A percentile compares a stretch with the other conserved stretches of the same genome.
phyloP scores from a whole-genome alignment of 805 yeast genomes.

The Barnettozyma salicaria region DNA sequence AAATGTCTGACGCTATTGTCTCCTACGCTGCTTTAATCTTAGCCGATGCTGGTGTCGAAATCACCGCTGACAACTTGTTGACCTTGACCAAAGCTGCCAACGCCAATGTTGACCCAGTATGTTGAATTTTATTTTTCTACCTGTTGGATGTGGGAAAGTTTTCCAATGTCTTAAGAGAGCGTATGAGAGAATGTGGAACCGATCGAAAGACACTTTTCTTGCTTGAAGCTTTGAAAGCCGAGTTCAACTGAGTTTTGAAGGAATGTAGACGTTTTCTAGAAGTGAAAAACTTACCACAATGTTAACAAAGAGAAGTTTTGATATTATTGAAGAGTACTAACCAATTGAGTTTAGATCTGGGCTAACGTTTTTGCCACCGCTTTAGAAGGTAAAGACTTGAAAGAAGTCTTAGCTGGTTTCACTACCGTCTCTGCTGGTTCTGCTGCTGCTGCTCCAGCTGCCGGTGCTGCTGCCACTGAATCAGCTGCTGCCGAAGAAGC shows the following conservation, averaged over 20 bases:
- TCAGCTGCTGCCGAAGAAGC: constrained; percentile 57
- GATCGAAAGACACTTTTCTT: neutral
- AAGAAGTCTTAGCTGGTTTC: constrained; percentile 58
- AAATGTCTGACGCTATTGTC: constrained; percentile 90
- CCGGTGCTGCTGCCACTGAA: constrained; percentile 40
- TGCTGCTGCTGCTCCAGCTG: constrained; percentile 43
- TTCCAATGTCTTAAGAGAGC: neutral
- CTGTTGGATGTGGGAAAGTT: neutral
- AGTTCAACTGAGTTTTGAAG: no score
- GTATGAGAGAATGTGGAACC: no score
- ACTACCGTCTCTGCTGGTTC: constrained; percentile 46
- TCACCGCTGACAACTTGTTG: constrained; percentile 76
- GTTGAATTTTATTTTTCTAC: constrained; percentile 12
- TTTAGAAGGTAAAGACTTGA: constrained; percentile 71
- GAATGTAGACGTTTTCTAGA: neutral
- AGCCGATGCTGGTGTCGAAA: constrained; percentile 95
- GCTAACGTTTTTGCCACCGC: constrained; percentile 80
- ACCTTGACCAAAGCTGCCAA: constrained; percentile 73
- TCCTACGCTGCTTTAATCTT: constrained; percentile 98
- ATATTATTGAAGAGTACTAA: constrained; percentile 14
- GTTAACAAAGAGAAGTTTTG: no score
- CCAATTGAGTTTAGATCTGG: constrained; percentile 46
- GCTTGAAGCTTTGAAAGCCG: neutral
- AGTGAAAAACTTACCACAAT: no score
- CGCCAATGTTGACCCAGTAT: constrained; percentile 57